phyloP scores from a whole-genome alignment of 2,329 filamentous ascomycete genomes.

The Penicillium sp. region DNA sequence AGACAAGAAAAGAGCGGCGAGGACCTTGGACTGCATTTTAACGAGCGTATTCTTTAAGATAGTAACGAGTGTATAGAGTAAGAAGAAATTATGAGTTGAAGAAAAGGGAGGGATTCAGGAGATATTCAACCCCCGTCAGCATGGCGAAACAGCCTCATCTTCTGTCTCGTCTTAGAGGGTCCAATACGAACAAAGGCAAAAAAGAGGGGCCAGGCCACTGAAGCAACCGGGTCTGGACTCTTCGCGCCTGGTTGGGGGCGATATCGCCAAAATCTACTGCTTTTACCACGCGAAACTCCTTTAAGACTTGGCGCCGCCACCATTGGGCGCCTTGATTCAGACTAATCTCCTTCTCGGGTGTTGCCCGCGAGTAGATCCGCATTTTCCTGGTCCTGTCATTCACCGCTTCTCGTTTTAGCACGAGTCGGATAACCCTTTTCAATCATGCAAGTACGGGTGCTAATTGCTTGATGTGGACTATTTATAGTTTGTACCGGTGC shows the following conservation, averaged over 20 bases:
- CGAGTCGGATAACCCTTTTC: background rate
- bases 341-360: background rate
- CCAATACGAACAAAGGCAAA: background rate
- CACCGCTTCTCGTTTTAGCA: background rate
- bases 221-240: background rate
- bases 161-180: background rate
- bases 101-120: background rate
- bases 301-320: background rate
- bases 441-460: background rate
- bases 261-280: background rate
- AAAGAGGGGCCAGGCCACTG: background rate
- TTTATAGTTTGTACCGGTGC: background rate
- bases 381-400: background rate
- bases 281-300: background rate
- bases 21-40: conserved; percentile 28
- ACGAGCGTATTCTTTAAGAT: background rate
- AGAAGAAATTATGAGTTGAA: background rate
- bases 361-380: background rate
- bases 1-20: conserved; percentile 23
- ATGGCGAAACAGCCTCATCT: background rate
- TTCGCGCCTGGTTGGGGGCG: background rate
- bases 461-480: background rate
- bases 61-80: background rate
- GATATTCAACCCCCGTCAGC: background rate
- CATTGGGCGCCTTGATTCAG: background rate